A percentile compares a stretch with the other conserved stretches of the same genome.
These are phyloP conservation scores for Trichophyton simii DNA, from an alignment of 2,329 filamentous ascomycete genomes.

Conservation along the genomic window DNA sequence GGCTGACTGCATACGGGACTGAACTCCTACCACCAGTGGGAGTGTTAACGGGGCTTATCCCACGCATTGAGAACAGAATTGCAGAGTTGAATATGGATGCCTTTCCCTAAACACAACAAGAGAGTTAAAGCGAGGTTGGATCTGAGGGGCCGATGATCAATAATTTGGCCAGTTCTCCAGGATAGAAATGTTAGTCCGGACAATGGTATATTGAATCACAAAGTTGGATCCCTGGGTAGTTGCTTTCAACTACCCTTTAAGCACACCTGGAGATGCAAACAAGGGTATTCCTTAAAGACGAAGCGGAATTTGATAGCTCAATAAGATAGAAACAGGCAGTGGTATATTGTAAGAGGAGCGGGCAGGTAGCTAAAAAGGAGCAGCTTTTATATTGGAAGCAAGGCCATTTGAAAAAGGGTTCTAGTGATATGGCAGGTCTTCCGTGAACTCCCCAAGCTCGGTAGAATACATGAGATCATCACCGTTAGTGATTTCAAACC, in stretches of 20 bases:
- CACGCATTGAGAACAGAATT: background rate
- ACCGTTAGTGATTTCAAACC: background rate
- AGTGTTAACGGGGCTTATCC: background rate
- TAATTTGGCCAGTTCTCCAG: background rate
- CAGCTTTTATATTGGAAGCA: background rate
- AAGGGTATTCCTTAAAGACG: background rate
- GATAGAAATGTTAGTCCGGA: background rate
- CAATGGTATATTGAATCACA: background rate
- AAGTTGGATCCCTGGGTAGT: background rate
- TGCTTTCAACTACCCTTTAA: background rate
- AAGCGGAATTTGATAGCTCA: background rate
- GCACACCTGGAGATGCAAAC: background rate
- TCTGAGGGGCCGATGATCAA: background rate
- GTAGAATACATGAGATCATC: background rate
- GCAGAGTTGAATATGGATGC: too few species aligned
- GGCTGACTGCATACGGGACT: background rate
- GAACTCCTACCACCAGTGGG: background rate
- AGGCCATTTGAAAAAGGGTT: background rate
- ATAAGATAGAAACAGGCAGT: background rate
- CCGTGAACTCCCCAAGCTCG: background rate
- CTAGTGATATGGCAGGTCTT: background rate
- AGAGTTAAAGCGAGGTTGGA: background rate
- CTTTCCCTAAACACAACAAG: background rate
- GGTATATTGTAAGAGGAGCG: background rate
- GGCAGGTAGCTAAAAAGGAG: background rate